Evolutionary conservation across 495 filamentous ascomycete species (phyloP).

Genomic region (Aspergillus ellipticus): DNA sequence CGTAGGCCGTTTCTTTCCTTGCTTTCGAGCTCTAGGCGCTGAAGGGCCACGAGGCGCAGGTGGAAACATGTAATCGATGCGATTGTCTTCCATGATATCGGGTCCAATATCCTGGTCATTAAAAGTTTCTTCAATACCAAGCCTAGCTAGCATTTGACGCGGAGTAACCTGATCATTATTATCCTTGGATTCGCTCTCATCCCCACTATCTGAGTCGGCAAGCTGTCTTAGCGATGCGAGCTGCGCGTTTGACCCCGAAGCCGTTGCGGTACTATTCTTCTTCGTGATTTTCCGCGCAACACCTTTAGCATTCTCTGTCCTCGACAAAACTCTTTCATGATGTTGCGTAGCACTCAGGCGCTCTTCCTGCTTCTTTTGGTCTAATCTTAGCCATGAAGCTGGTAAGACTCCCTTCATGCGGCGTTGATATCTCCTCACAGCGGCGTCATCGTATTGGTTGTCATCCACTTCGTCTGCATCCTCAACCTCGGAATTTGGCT

Average conservation of each 20-base stretch:
- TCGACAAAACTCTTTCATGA: conserved; percentile 13
- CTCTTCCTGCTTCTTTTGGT: conserved; percentile 45
- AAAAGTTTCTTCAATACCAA: conserved; percentile 24
- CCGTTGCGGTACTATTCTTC: conserved; percentile 16
- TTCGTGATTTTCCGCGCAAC: conserved; percentile 41
- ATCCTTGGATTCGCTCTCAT: conserved; percentile 44
- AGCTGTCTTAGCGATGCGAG: conserved; percentile 31
- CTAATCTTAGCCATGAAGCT: conserved; percentile 82
- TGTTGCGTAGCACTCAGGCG: conserved; percentile 22
- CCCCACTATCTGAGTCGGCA: conserved; percentile 49
- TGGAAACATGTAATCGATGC: conserved; percentile 55
- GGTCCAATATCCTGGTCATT: conserved; percentile 23
- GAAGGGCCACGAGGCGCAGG: conserved; percentile 26
- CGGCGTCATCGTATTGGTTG: conserved; percentile 21
- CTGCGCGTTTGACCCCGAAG: conserved; percentile 12
- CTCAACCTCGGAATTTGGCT: conserved; percentile 12
- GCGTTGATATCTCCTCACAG: conserved; percentile 40
- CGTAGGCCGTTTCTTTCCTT: conserved; percentile 41
- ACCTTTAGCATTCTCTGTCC: conserved; percentile 34
- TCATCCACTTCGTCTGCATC: conserved; percentile 6
- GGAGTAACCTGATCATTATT: conserved; percentile 6
- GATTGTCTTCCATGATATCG: conserved; percentile 54
- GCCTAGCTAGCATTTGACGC: conserved; percentile 3
- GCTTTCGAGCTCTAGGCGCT: conserved; percentile 18
- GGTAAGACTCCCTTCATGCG: conserved; percentile 82